Conservation (phyloP, 2,329 filamentous ascomycete genomes). For the Colletotrichum zoysiae region DNA sequence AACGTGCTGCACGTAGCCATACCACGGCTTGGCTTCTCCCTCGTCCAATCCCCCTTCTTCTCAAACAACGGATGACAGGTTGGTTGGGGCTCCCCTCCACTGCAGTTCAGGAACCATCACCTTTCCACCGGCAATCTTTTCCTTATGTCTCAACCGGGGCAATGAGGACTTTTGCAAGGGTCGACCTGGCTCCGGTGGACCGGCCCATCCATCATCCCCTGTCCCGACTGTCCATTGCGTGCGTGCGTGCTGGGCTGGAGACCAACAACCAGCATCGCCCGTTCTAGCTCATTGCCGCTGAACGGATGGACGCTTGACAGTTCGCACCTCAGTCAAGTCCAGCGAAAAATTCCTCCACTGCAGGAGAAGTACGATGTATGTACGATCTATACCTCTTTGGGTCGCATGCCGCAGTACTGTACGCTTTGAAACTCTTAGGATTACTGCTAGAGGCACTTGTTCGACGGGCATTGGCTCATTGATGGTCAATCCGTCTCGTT, state of each 20-base stretch:
- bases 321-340: background rate
- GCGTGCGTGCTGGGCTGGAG: slow-evolving; percentile 25
- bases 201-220: slow-evolving; percentile 32
- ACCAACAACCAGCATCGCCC: slow-evolving; percentile 25
- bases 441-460: background rate
- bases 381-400: slow-evolving; percentile 17
- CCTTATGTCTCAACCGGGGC: slow-evolving; percentile 23
- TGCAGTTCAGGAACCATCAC: slow-evolving; percentile 37
- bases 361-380: background rate
- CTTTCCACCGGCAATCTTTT: slow-evolving; percentile 38
- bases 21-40: slow-evolving; percentile 23
- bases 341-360: background rate
- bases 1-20: slow-evolving; percentile 17
- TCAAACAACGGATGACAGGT: slow-evolving; percentile 33
- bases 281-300: slow-evolving; percentile 29
- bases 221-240: slow-evolving; percentile 24
- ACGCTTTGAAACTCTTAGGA: background rate
- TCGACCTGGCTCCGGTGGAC: slow-evolving; percentile 32
- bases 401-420: slow-evolving; percentile 1
- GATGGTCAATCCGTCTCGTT: background rate
- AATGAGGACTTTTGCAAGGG: slow-evolving; percentile 28
- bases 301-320: slow-evolving; percentile 13
- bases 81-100: slow-evolving; percentile 26
- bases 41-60: slow-evolving; percentile 19
- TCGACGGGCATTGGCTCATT: slow-evolving; percentile 1